Evolutionary conservation across 1,139 yeast species (phyloP).

Genomic region (Pichia sp.): DNA sequence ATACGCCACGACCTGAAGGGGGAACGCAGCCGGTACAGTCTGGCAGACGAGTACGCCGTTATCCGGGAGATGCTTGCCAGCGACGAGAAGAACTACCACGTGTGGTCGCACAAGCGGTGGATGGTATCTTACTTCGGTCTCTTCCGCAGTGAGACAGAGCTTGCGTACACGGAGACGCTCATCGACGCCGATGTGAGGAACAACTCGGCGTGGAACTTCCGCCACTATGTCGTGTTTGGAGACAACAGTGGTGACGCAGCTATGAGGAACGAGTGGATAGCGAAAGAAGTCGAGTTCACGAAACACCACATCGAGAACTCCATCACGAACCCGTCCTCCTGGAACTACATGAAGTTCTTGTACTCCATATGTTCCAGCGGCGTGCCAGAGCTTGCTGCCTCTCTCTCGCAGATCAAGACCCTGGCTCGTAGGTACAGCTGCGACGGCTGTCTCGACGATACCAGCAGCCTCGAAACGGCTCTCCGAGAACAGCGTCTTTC

Average conservation of each 20-base stretch:
- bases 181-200: conserved; percentile 68
- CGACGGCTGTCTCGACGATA: neutral
- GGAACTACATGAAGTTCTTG: conserved; percentile 57
- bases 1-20: conserved; percentile 21
- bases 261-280: conserved; percentile 36
- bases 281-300: conserved; percentile 38
- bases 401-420: neutral
- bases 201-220: conserved; percentile 92
- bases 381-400: neutral
- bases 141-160: conserved; percentile 45
- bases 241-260: neutral
- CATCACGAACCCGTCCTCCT: conserved; percentile 82
- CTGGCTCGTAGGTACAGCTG: conserved; percentile 1
- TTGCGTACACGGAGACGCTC: conserved; percentile 47
- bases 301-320: conserved; percentile 47
- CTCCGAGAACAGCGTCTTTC: conserved; percentile 40
- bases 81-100: conserved; percentile 91
- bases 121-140: conserved; percentile 52
- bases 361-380: conserved; percentile 5
- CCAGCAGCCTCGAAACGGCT: neutral
- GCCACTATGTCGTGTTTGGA: conserved; percentile 57
- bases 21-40: conserved; percentile 34
- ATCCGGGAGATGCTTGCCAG: conserved; percentile 63
- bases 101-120: conserved; percentile 93
- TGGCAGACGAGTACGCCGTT: conserved; percentile 59